Evolutionary conservation across 169 alveolate genomes (phyloP).

Genomic region (Babesia gibsoni): DNA sequence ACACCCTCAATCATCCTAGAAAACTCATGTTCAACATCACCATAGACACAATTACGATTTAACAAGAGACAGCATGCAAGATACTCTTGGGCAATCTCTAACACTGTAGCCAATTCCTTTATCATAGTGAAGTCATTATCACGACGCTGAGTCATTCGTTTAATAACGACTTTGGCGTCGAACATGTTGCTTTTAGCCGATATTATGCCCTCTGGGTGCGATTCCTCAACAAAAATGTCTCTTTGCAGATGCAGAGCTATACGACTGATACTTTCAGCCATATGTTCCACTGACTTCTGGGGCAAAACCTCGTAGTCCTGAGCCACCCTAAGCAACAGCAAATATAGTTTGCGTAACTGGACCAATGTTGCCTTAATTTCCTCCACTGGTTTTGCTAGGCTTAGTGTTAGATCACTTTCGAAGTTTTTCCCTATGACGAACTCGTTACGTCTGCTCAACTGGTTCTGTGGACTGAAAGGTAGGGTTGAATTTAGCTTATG

Average conservation of each 20-base stretch:
- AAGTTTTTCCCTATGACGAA: slow-evolving; percentile 51
- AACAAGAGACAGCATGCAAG: slow-evolving; percentile 39
- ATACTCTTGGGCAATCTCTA: slow-evolving; percentile 56
- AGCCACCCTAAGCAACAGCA: slow-evolving; percentile 13
- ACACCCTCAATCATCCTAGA: slow-evolving; percentile 16
- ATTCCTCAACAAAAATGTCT: slow-evolving; percentile 20
- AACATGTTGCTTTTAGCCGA: background rate
- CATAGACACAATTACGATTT: slow-evolving; percentile 37
- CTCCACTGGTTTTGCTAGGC: slow-evolving; percentile 8
- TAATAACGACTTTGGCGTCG: background rate
- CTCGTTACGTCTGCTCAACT: slow-evolving; percentile 36
- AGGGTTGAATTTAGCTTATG: background rate
- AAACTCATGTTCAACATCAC: slow-evolving; percentile 49
- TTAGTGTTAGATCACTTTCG: slow-evolving; percentile 20
- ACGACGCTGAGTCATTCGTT: slow-evolving; percentile 10
- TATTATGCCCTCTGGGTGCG: background rate
- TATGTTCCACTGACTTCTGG: background rate
- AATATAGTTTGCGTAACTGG: slow-evolving; percentile 17
- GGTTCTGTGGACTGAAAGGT: slow-evolving; percentile 14
- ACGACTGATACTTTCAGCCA: slow-evolving; percentile 11
- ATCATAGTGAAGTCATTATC: slow-evolving; percentile 18
- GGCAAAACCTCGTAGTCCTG: slow-evolving; percentile 20
- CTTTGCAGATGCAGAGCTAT: slow-evolving; percentile 19
- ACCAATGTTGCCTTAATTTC: slow-evolving; percentile 3
- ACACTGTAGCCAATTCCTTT: slow-evolving; percentile 36